Evolutionary conservation across 2,329 filamentous ascomycete species (phyloP).

Genomic region (Exophiala viscosa): DNA sequence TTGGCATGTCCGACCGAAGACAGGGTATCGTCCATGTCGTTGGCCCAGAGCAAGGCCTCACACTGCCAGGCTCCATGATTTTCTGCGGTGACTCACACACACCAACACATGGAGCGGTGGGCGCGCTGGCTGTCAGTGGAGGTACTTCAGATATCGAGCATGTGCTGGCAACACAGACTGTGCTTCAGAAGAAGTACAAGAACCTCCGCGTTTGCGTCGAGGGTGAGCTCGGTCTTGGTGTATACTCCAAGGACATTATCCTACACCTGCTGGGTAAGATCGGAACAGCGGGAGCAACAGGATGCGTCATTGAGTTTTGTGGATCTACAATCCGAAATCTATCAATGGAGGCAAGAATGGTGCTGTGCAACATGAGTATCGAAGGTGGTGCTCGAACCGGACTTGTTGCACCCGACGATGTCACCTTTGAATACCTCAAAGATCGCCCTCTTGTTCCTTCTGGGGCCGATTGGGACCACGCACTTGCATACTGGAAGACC

Average conservation of each 20-base stretch:
- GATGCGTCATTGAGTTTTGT: slow-evolving; percentile 93
- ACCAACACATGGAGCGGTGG: slow-evolving; percentile 93
- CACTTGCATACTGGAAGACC: slow-evolving; percentile 79
- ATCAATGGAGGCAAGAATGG: slow-evolving; percentile 97
- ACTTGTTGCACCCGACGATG: slow-evolving; percentile 92
- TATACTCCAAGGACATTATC: slow-evolving; percentile 92
- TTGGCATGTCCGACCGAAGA: slow-evolving; percentile 88
- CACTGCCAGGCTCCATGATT: slow-evolving; percentile 89
- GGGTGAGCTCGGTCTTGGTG: slow-evolving; percentile 80
- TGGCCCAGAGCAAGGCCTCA: slow-evolving; percentile 96
- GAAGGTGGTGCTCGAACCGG: slow-evolving; percentile 91
- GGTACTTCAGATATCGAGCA: slow-evolving; percentile 98
- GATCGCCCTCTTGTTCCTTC: slow-evolving; percentile 82
- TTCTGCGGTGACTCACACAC: slow-evolving; percentile 98
- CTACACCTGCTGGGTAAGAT: slow-evolving; percentile 89
- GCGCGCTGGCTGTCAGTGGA: slow-evolving; percentile 90
- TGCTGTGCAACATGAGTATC: slow-evolving; percentile 99
- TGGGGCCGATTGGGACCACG: slow-evolving; percentile 83
- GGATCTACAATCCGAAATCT: slow-evolving; percentile 84
- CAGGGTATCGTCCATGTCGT: slow-evolving; percentile 98
- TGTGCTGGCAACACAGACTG: slow-evolving; percentile 91
- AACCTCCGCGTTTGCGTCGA: slow-evolving; percentile 98
- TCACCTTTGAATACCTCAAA: slow-evolving; percentile 92
- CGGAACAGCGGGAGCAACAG: slow-evolving; percentile 90
- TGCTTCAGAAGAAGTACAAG: slow-evolving; percentile 91